Conservation (phyloP, 495 filamentous ascomycete species). For the Penicillium bialowiezense region DNA sequence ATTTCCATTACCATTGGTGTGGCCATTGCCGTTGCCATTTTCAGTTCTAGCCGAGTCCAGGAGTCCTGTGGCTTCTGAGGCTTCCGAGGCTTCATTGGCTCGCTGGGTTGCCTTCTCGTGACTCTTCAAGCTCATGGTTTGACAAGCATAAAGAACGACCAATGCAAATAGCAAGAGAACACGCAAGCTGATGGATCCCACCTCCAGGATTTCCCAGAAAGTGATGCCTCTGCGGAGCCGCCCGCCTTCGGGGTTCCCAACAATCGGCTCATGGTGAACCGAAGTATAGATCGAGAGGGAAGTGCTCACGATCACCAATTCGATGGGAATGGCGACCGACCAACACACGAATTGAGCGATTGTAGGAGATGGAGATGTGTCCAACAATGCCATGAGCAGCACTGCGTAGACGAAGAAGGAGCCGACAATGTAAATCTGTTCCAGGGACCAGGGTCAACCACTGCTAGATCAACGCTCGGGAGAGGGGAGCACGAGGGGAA, state of each 20-base stretch:
- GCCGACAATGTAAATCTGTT: slow-evolving; percentile 75
- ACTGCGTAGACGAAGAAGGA: slow-evolving; percentile 73
- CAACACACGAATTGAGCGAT: slow-evolving; percentile 71
- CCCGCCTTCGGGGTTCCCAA: slow-evolving; percentile 52
- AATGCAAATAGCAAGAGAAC: slow-evolving; percentile 57
- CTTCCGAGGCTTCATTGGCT: slow-evolving; percentile 46
- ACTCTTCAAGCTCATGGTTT: slow-evolving; percentile 42
- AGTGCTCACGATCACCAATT: slow-evolving; percentile 64
- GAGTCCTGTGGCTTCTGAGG: slow-evolving; percentile 59
- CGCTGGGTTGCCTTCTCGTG: slow-evolving; percentile 21
- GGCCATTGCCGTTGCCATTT: slow-evolving; percentile 43
- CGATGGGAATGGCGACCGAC: slow-evolving; percentile 63
- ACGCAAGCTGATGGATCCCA: slow-evolving; percentile 57
- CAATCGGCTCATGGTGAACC: slow-evolving; percentile 54
- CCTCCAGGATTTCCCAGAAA: slow-evolving; percentile 62
- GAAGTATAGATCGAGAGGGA: slow-evolving; percentile 60
- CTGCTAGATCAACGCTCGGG: background rate
- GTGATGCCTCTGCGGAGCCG: slow-evolving; percentile 49
- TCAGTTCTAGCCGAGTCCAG: slow-evolving; percentile 39
- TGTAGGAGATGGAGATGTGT: slow-evolving; percentile 71
- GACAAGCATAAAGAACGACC: slow-evolving; percentile 55
- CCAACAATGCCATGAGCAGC: slow-evolving; percentile 75
- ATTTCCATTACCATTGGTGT: slow-evolving; percentile 38
- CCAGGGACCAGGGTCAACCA: slow-evolving; percentile 4
- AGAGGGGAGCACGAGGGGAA: slow-evolving; percentile 9